Evolutionary conservation across 805 yeast species (phyloP).

Genomic region (Yarrowia bubula): DNA sequence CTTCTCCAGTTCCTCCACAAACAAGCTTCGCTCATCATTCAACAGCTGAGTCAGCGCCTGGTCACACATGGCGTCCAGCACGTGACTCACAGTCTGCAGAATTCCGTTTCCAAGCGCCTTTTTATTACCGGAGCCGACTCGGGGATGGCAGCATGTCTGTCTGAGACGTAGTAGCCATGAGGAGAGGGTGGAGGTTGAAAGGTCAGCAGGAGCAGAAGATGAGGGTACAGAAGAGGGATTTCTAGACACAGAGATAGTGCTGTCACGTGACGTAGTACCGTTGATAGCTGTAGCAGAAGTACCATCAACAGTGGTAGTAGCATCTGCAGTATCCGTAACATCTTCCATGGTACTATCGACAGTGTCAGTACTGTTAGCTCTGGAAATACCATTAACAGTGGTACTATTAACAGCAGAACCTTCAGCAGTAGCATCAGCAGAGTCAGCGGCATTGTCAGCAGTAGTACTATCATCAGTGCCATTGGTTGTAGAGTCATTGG

Average conservation of each 20-base stretch:
- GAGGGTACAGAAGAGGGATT: not conserved
- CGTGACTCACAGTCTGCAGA: slow-evolving; percentile 59
- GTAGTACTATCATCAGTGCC: not conserved
- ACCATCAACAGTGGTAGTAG: not conserved
- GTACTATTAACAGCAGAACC: too few relatives aligned
- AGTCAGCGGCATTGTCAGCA: too few relatives aligned
- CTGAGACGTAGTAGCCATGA: slow-evolving; percentile 69
- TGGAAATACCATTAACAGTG: too few relatives aligned
- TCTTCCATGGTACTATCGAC: too few relatives aligned
- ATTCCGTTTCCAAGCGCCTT: slow-evolving; percentile 38
- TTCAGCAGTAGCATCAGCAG: too few relatives aligned
- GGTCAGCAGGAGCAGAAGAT: not conserved
- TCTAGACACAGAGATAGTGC: too few relatives aligned
- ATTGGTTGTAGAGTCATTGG: too few relatives aligned
- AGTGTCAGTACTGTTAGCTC: too few relatives aligned
- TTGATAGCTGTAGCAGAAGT: not conserved
- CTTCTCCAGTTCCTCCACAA: slow-evolving; percentile 50
- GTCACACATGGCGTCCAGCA: slow-evolving; percentile 61
- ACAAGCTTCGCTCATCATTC: slow-evolving; percentile 49
- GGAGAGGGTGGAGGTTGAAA: slow-evolving; percentile 39
- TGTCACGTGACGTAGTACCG: not conserved
- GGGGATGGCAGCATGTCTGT: slow-evolving; percentile 80
- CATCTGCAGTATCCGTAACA: too few relatives aligned
- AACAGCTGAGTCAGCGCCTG: slow-evolving; percentile 52
- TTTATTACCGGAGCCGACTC: slow-evolving; percentile 35